Evolutionary conservation across 441 rosid genomes (phyloP), one percentile per base, ranked within the genome.

Genomic region (Pelargonium exstipulatum): DNA sequence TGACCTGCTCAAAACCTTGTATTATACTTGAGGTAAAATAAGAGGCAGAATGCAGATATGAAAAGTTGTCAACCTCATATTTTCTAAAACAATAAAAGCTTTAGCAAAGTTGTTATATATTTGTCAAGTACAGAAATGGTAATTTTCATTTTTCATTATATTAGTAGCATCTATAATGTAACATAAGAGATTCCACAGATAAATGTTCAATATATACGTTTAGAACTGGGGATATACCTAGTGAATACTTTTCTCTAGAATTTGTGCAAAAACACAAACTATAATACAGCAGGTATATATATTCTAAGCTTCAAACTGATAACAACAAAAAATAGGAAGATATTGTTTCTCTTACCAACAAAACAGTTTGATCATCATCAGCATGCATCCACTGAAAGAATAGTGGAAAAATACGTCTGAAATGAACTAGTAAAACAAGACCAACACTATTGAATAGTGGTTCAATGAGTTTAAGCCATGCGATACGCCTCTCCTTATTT

Each of bases 361-460:
- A 61, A 78, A 91, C 87, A 48, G 92, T 94, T 83, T 91, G 88
- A 37, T 83, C 84, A 17, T 90, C 95, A 60, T 84, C 87, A 65
- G 86, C 90, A 80, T 90, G 99, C 84, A 94, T 85, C 95, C 97
- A 94, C 55, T 75, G 80, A 69, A 91, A 91, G 81, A 91, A 75
- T 62, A 91, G 97, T 16, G 90, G 92, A 68, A 91, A 91, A 65
- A 91, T 77, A 40, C 86, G 84, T 77, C 90, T 84, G 71, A 88
- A 87, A 78, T 94, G 94, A 79, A 88, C 90, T 67, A 91, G 74
- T 40, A 94, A 77, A 65, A 94, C 79, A 63, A 94, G 91, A 70
- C 95, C 94, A 0, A 82, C 22, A 72, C 80, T 73, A 12, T 83
- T 81, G 63, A 91, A 80, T 53, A 91, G 80, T 43, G 93, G 93